Conservation (phyloP, 768 basidiomycete genomes). For the Agrocybe pediades region DNA sequence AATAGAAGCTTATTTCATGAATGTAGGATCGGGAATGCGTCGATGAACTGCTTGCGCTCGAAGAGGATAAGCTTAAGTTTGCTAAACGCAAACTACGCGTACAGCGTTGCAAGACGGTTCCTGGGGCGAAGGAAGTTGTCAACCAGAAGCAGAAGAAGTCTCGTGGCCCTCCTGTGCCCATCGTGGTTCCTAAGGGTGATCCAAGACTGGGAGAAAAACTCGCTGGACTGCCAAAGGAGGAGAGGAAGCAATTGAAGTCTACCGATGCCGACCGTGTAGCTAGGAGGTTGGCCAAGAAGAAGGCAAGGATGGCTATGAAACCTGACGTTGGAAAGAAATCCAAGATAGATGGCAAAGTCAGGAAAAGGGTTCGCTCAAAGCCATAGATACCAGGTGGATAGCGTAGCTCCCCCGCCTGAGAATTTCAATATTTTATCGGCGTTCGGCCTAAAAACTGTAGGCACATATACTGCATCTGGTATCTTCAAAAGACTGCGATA, state of each 20-base stretch:
- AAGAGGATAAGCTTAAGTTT: conserved; percentile 79
- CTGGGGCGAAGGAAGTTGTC: conserved; percentile 32
- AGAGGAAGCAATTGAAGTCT: conserved; percentile 82
- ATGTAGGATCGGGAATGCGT: conserved; percentile 85
- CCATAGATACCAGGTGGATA: too few species aligned
- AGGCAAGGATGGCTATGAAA: conserved; percentile 57
- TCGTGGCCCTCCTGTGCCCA: conserved; percentile 11
- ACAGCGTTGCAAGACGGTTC: conserved; percentile 83
- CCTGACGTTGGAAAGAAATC: conserved; percentile 28
- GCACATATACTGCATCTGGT: not conserved
- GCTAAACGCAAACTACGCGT: conserved; percentile 92
- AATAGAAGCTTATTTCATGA: not conserved
- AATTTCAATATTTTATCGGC: not conserved
- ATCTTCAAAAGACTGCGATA: not conserved
- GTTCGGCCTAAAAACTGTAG: not conserved
- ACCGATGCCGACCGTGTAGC: conserved; percentile 79
- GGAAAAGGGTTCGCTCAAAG: conserved; percentile 18
- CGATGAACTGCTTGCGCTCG: conserved; percentile 87
- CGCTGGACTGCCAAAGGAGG: conserved; percentile 77
- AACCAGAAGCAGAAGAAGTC: conserved; percentile 19
- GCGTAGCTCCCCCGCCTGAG: not conserved
- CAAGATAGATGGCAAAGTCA: conserved; percentile 28
- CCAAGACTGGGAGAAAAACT: conserved; percentile 80
- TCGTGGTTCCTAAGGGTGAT: conserved; percentile 73
- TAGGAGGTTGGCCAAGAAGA: conserved; percentile 89